phyloP scores from a whole-genome alignment of 345 rosid genomes.

The Melaleuca quinquenervia region DNA sequence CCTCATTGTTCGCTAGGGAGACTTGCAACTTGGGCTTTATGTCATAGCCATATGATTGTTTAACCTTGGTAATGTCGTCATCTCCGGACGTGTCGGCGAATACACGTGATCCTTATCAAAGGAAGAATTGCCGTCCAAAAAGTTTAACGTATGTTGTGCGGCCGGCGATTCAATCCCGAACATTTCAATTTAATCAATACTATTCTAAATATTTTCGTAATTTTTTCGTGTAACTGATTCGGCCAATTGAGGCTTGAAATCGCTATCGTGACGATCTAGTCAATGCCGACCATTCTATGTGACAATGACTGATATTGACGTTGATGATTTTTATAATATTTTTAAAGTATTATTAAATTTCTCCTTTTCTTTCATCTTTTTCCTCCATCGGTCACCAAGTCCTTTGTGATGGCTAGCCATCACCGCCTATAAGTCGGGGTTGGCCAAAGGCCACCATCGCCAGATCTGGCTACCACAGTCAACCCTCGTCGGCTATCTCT shows the following conservation, averaged over 20 bases:
- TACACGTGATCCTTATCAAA: too few species aligned
- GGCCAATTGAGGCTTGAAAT: accelerated
- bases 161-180: accelerated
- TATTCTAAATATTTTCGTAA: background rate
- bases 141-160: background rate
- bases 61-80: too few species aligned
- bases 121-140: background rate
- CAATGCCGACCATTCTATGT: accelerated
- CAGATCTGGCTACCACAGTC: background rate
- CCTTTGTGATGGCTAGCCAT: background rate
- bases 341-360: background rate
- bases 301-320: accelerated
- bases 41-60: too few species aligned
- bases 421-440: accelerated
- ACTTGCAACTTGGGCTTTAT: background rate
- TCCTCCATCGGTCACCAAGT: background rate
- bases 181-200: background rate
- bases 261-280: accelerated
- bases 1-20: background rate
- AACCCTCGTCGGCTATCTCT: background rate
- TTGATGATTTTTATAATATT: background rate
- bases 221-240: background rate
- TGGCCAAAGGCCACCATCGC: too few species aligned
- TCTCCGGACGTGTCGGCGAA: too few species aligned
- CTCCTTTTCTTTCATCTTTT: background rate